Base-by-base conservation (phyloP, 2,329 filamentous ascomycete species). In the Clonostachys rosea region DNA sequence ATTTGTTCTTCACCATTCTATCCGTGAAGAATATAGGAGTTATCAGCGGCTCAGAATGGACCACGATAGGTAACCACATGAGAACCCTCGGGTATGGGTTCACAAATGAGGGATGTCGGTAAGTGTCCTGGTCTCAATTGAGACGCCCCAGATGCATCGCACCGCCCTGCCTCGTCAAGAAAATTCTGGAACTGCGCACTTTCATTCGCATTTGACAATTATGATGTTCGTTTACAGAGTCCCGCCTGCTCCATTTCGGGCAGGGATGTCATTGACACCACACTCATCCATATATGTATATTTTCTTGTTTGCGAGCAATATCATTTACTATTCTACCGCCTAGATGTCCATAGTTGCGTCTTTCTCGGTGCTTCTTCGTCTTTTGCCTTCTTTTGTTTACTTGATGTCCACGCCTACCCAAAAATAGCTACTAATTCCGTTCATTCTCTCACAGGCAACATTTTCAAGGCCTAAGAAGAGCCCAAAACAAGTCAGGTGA, bases 91-190 rank as follows among this genome's bases (percentile, higher is more conserved):
- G 79, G 47, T 83, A 83, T 56, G 77, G 78, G 62, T 83, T 83
- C 61, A 83, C 79, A 16, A 83, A 83, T 67, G 79, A 83, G 59
- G 79, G 79, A 55, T 83, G 79, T 54, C 77, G 79, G 79, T 83
- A 67, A 67, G 78, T 75, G 12, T n/a, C 24, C 24, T 30, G 24
- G 3, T 30, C 24, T 30, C 43, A 44, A 36, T 48, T 20, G 40
- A 34, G 11, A 43, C 45, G 39, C 40, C 20, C 40, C 42, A 42
- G 49, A 41, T 53, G 46, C 45, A 18, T 47, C 24, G 24, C 24
- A 30, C 24, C 9, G 9, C 24, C 24, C 24, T 30, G 9, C 24
- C 24, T 10, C 24, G 24, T 30, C 24, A 30, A 6, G 24, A 8
- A 10, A 30, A 30, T 30, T 30, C 10, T 1, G 9, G 24, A 10